Percentiles rank a stretch among this genome's conserved stretches.
Evolutionary conservation across 352 stramenopile genomes (phyloP).

Genomic region (Phytopythium helicoides): DNA sequence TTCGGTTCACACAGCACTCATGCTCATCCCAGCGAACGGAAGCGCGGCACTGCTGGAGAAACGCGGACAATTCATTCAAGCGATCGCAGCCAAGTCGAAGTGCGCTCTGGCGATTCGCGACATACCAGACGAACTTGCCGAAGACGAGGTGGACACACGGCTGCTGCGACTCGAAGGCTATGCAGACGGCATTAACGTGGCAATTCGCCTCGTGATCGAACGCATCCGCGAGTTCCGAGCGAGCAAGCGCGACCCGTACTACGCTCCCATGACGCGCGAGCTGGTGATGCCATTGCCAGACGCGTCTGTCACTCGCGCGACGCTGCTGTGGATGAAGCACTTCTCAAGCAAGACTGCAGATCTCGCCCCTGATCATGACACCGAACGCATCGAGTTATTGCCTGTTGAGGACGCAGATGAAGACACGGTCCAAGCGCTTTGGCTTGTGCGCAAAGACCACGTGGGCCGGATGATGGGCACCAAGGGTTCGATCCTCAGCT

Average conservation of each 20-base stretch:
- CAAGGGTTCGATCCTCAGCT: constrained; percentile 36
- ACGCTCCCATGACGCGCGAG: constrained; percentile 33
- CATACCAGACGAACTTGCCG: constrained; percentile 5
- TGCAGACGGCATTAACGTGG: constrained; percentile 53
- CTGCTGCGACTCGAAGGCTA: constrained; percentile 61
- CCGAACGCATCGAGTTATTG: not conserved
- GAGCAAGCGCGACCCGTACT: constrained; percentile 49
- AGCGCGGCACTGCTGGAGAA: constrained; percentile 50
- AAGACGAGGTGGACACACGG: constrained; percentile 27
- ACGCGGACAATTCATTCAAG: constrained; percentile 45
- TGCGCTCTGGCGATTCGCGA: constrained; percentile 62
- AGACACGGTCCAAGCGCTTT: constrained; percentile 30
- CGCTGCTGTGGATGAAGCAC: constrained; percentile 15
- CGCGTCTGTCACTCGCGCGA: constrained; percentile 36
- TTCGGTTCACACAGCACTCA: constrained; percentile 39
- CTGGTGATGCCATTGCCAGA: constrained; percentile 26
- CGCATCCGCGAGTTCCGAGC: constrained; percentile 44
- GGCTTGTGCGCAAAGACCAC: constrained; percentile 43
- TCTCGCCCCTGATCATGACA: constrained; percentile 11
- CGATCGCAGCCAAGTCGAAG: constrained; percentile 35
- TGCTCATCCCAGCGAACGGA: constrained; percentile 57
- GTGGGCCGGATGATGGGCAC: constrained; percentile 67
- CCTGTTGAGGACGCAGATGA: constrained; percentile 11
- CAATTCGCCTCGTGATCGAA: constrained; percentile 58
- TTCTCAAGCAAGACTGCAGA: not conserved